These are phyloP conservation scores for Salix exigua DNA, from an alignment of 345 rosid species.

Conservation along the genomic window DNA sequence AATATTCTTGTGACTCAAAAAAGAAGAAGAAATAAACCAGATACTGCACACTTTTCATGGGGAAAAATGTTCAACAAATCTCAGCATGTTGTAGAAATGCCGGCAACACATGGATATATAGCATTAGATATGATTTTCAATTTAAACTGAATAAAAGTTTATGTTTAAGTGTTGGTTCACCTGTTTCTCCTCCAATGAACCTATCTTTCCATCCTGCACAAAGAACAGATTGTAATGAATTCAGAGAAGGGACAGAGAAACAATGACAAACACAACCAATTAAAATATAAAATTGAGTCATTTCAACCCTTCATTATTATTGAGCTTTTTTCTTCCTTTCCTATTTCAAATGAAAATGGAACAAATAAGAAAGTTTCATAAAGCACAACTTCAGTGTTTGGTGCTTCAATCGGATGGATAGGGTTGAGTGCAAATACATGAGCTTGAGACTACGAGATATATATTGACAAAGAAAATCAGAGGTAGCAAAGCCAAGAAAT, in stretches of 20 bases:
- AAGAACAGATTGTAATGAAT: not conserved
- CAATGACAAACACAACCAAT: not conserved
- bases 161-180: slow-evolving; percentile 30
- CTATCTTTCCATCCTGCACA: slow-evolving; percentile 79
- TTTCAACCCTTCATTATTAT: not conserved
- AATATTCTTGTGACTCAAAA: not conserved
- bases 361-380: not conserved
- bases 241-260: not conserved
- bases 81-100: not conserved
- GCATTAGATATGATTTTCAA: not conserved
- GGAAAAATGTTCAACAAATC: not conserved
- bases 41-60: not conserved
- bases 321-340: not conserved
- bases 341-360: not conserved
- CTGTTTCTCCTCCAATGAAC: slow-evolving; percentile 76
- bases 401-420: not conserved
- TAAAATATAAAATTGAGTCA: not conserved
- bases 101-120: not conserved
- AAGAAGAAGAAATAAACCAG: not conserved
- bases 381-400: not conserved
- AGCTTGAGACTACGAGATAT: not conserved
- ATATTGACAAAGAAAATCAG: not conserved
- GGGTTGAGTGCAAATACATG: not conserved
- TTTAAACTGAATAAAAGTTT: not conserved
- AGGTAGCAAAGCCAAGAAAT: not conserved